Evolutionary conservation across 805 yeast genomes (phyloP), one percentile per base, ranked within the genome.

Genomic region (Yarrowia bubula): DNA sequence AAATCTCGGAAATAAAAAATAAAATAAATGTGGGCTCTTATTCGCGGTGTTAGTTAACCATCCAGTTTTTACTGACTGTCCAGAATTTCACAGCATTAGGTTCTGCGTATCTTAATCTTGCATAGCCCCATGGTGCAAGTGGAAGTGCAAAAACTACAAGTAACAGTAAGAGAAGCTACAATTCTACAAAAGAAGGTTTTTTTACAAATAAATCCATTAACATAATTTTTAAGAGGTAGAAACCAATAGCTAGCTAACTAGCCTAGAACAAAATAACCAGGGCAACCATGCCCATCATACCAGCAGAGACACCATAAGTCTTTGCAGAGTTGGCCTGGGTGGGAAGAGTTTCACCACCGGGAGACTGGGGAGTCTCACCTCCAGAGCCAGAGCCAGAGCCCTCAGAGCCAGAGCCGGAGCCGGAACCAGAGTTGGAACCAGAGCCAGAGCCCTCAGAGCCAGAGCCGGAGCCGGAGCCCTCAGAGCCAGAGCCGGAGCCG

Each of bases 311-410:
- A 18, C 51, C 50, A 14, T 33, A 44, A 15, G 50, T 43, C 43
- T 33, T 58, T 9, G 64, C 66, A 38, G 67, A 65, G 62, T 46
- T 53, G 41, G 66, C 66, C 43, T 37, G 58, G 15, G 57, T 31
- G 28, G 58, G 58, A 13, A 14, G 18, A 4, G 33, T 6, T n/a
- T 37, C 41, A 10, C 51, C 51, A 6, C 64, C 33, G 35, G 58
- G 60, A 14, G 33, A 44, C 35, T 44, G 48, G 48, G 48, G 48
- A 28, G 14, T 9, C 39, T 64, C 65, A 22, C 48, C 64, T 10
- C 42, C 65, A 18, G 57, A 15, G 28, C 66, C 65, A 10, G 51
- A 53, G 18, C 63, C 65, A 11, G 50, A 50, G 37, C 32, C 47
- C 35, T 31, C 65, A 58, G 66, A 32, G 14, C 65, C 65, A 8